These are phyloP conservation scores for Podospora appendiculata DNA, from an alignment of 495 filamentous ascomycete genomes.

Conservation along the genomic window DNA sequence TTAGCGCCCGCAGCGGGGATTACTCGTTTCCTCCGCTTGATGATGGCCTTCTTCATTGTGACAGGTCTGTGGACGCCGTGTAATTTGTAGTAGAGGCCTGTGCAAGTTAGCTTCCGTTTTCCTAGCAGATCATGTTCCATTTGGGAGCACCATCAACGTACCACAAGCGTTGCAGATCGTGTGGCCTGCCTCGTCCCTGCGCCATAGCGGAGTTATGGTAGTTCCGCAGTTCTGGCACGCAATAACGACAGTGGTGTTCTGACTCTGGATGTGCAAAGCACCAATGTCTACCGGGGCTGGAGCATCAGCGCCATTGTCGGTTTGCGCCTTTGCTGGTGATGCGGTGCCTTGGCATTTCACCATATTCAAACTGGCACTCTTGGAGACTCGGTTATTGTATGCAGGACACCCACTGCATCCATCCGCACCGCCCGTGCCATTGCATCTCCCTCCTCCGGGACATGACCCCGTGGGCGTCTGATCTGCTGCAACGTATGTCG, in stretches of 20 bases:
- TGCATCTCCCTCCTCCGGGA: slow-evolving; percentile 90
- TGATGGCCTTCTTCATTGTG: slow-evolving; percentile 94
- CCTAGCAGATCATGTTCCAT: neutral
- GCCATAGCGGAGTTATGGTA: slow-evolving; percentile 93
- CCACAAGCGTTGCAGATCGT: slow-evolving; percentile 99
- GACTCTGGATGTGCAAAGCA: slow-evolving; percentile 33
- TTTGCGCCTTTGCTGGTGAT: slow-evolving; percentile 15
- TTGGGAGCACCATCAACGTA: slow-evolving; percentile 47
- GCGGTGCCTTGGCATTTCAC: slow-evolving; percentile 35
- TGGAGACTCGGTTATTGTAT: slow-evolving; percentile 92
- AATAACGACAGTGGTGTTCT: slow-evolving; percentile 68
- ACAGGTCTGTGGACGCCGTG: slow-evolving; percentile 89
- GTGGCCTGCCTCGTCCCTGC: slow-evolving; percentile 88
- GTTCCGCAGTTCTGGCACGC: slow-evolving; percentile 97
- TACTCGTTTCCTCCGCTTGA: slow-evolving; percentile 92
- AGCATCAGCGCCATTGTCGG: slow-evolving; percentile 23
- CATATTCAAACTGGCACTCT: slow-evolving; percentile 65
- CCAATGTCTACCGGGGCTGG: slow-evolving; percentile 38
- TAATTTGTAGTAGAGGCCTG: slow-evolving; percentile 94
- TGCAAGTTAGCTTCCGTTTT: slow-evolving; percentile 7
- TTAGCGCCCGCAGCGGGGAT: slow-evolving; percentile 60
- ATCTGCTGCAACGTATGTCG: slow-evolving; percentile 73
- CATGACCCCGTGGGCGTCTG: slow-evolving; percentile 73
- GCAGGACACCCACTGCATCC: slow-evolving; percentile 94
- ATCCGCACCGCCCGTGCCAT: slow-evolving; percentile 93